Conservation (phyloP, 2,329 filamentous ascomycete species). For the Lizonia empirigonia region DNA sequence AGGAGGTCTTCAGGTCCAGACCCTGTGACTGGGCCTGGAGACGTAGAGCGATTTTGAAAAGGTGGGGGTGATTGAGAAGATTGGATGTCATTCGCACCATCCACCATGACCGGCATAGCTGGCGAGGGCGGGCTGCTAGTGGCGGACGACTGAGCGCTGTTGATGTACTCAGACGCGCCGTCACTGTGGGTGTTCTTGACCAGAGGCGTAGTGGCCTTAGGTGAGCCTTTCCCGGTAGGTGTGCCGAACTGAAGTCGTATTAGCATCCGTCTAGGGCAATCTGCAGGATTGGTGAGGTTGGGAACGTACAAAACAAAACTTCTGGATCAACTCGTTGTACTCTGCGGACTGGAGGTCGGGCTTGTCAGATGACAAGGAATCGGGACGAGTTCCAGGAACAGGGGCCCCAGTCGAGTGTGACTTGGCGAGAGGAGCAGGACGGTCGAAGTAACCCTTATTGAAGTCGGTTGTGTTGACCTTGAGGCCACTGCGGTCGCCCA, state of each 20-base stretch:
- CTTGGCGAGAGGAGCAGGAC: conserved; percentile 50
- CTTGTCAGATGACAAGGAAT: conserved; percentile 64
- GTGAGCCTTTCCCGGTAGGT: conserved; percentile 49
- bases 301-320: conserved; percentile 99
- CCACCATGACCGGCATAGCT: conserved; percentile 40
- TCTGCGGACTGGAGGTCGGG: conserved; percentile 81
- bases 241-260: conserved; percentile 58
- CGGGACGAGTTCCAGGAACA: conserved; percentile 54
- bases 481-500: conserved; percentile 61
- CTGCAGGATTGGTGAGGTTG: conserved; percentile 45
- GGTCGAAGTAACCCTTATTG: conserved; percentile 42
- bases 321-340: conserved; percentile 96
- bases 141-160: conserved; percentile 41
- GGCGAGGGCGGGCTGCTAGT: conserved; percentile 48
- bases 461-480: conserved; percentile 35
- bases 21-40: conserved; percentile 50
- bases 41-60: conserved; percentile 49
- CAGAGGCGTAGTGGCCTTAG: conserved; percentile 36
- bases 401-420: conserved; percentile 32
- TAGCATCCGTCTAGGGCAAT: conserved; percentile 48
- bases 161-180: conserved; percentile 38
- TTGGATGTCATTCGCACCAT: conserved; percentile 48
- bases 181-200: conserved; percentile 34
- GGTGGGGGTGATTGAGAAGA: conserved; percentile 40
- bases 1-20: conserved; percentile 49